A percentile compares a stretch with the other conserved stretches of the same genome.
phyloP scores from a whole-genome alignment of 1,284 basidiomycete species.

The Athelia psychrophila region DNA sequence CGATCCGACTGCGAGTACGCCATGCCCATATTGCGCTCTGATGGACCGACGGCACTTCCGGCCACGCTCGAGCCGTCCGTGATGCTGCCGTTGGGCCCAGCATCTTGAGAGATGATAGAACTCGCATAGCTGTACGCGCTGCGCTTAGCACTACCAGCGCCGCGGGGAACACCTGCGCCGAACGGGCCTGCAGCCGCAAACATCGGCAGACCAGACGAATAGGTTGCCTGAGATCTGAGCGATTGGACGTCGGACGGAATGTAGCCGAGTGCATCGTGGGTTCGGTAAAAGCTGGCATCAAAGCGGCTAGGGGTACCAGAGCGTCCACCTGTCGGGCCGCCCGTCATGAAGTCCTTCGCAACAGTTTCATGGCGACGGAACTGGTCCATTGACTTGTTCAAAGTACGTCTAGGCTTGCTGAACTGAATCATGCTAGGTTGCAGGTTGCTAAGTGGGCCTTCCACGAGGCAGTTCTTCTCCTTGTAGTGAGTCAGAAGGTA shows the following conservation, averaged over 20 bases:
- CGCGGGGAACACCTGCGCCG: slow-evolving; percentile 58
- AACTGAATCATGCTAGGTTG: slow-evolving; percentile 99
- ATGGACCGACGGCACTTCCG: slow-evolving; percentile 34
- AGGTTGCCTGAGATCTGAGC: slow-evolving; percentile 90
- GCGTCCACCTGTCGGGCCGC: slow-evolving; percentile 44
- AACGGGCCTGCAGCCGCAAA: slow-evolving; percentile 73
- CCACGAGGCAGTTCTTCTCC: slow-evolving; percentile 91
- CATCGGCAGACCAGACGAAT: slow-evolving; percentile 86
- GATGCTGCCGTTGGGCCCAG: slow-evolving; percentile 52
- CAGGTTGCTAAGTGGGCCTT: slow-evolving; percentile 94
- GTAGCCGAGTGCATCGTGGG: slow-evolving; percentile 91
- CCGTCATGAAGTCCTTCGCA: slow-evolving; percentile 66
- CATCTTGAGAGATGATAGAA: slow-evolving; percentile 89
- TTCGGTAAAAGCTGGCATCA: slow-evolving; percentile 92
- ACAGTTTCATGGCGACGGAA: slow-evolving; percentile 88
- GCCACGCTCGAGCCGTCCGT: slow-evolving; percentile 62
- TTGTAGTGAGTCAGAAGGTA: slow-evolving; percentile 99
- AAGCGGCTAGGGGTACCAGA: slow-evolving; percentile 89
- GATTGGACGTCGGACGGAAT: slow-evolving; percentile 96
- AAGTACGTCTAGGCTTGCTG: slow-evolving; percentile 87
- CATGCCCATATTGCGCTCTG: slow-evolving; percentile 40
- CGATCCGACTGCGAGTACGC: slow-evolving; percentile 83
- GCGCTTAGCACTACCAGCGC: slow-evolving; percentile 62
- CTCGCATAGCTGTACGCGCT: slow-evolving; percentile 85
- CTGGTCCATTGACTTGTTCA: slow-evolving; percentile 85